Base-by-base conservation (phyloP, 345 rosid species). In the Salix exigua region DNA sequence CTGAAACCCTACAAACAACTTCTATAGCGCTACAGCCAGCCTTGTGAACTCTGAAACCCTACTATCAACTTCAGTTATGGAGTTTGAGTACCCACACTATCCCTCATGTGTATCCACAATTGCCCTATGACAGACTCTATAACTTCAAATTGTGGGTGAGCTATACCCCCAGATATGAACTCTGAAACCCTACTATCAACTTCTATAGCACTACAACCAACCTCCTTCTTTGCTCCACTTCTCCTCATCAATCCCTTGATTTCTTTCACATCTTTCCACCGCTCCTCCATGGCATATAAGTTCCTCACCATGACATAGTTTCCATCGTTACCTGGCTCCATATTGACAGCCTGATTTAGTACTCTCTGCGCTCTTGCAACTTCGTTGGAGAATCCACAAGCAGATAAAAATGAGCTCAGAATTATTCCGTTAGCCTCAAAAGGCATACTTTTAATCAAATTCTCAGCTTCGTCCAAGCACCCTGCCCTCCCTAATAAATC, bases 401-500 rank as follows among this genome's bases (percentile, higher is more conserved):
- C 93, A 75, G 80, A 87, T 37, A 88, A 82, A 73, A 91, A 89
- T 8, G 97, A 91, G 75, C 93, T 93, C 62, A 89, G 40, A 72
- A 89, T 90, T 70, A 91, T 88, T 26, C 80, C 89, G 74, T 91
- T 93, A 31, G 89, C 86, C 68, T 87, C 79, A 8, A 79, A 91
- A 2, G 98, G 92, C 97, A 93, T 90, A 62, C 48, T 78, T 33
- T 79, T 55, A 18, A 93, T 91, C 85, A 93, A 73, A 46, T 80
- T 81, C 72, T 89, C 93, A 33, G 94, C 97, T 80, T 88, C 97
- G 31, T 89, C 85, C 78, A 90, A 64, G 53, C 21, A 40, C 61
- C 97, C 93, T 62, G 93, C 93, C 48, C 87, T 90, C 25, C 98
- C 94, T 73, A 91, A 72, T 71, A 91, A 77, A 86, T 90, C 93